These are phyloP conservation scores for Aspergillus egyptiacus DNA, from an alignment of 495 filamentous ascomycete species.

Conservation along the genomic window DNA sequence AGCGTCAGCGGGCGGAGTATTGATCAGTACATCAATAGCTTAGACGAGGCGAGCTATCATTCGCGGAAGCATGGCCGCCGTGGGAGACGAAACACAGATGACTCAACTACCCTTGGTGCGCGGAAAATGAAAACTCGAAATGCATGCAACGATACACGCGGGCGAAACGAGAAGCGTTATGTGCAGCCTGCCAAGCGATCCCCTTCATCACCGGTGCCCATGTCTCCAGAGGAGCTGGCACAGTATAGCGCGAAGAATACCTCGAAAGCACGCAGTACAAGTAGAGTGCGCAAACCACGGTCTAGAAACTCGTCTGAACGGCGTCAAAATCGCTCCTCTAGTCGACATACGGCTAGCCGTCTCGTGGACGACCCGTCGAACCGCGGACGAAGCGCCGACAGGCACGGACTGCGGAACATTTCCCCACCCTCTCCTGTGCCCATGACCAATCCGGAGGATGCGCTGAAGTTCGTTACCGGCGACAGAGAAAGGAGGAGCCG, in stretches of 20 bases:
- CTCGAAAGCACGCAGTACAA: slow-evolving; percentile 36
- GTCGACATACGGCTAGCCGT: slow-evolving; percentile 42
- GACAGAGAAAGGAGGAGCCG: slow-evolving; percentile 56
- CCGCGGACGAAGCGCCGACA: slow-evolving; percentile 50
- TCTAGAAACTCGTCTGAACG: slow-evolving; percentile 31
- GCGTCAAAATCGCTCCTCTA: slow-evolving; percentile 35
- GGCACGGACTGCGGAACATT: slow-evolving; percentile 51
- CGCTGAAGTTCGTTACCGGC: slow-evolving; percentile 53
- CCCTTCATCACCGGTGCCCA: slow-evolving; percentile 82
- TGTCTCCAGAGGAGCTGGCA: slow-evolving; percentile 80
- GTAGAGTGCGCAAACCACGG: slow-evolving; percentile 31
- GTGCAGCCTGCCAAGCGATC: slow-evolving; percentile 81
- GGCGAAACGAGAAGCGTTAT: slow-evolving; percentile 57
- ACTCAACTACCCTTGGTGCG: slow-evolving; percentile 42
- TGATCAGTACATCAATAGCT: slow-evolving; percentile 81
- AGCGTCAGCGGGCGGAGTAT: slow-evolving; percentile 59
- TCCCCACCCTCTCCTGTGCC: slow-evolving; percentile 82
- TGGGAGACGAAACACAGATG: slow-evolving; percentile 46
- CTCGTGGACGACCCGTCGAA: slow-evolving; percentile 31
- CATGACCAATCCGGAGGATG: slow-evolving; percentile 54
- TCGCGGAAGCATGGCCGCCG: slow-evolving; percentile 52
- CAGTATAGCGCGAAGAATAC: slow-evolving; percentile 43
- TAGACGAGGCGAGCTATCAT: slow-evolving; percentile 68
- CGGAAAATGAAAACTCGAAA: slow-evolving; percentile 49
- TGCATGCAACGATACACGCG: slow-evolving; percentile 63